A percentile compares a stretch with the other conserved stretches of the same genome.
Evolutionary conservation across 495 filamentous ascomycete genomes (phyloP).

Genomic region (Talaromyces wortmannii): DNA sequence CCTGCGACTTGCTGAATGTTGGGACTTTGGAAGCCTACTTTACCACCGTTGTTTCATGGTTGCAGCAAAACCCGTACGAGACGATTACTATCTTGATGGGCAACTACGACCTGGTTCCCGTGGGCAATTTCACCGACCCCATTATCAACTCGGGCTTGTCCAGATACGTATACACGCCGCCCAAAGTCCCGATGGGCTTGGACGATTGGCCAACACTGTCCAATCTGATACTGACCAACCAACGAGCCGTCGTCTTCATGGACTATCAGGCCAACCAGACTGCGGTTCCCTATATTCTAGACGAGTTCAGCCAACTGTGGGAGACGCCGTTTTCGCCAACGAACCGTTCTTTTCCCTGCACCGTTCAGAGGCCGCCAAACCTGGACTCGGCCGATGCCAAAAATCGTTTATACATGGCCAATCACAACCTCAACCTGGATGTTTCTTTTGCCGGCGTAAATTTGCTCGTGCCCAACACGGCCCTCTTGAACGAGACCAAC

Average conservation of each 20-base stretch:
- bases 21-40: conserved; percentile 75
- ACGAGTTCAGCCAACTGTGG: conserved; percentile 61
- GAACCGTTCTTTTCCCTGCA: conserved; percentile 51
- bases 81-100: conserved; percentile 86
- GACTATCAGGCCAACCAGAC: conserved; percentile 84
- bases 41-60: conserved; percentile 61
- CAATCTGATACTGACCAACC: conserved; percentile 63
- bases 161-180: conserved; percentile 64
- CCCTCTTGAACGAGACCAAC: conserved; percentile 63
- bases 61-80: conserved; percentile 72
- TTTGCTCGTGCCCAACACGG: conserved; percentile 71
- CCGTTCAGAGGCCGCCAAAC: conserved; percentile 51
- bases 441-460: conserved; percentile 51
- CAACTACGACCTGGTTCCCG: conserved; percentile 65
- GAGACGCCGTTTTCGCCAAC: conserved; percentile 63
- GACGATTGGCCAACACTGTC: conserved; percentile 81
- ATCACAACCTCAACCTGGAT: conserved; percentile 83
- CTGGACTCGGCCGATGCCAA: conserved; percentile 42
- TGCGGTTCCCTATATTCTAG: conserved; percentile 59
- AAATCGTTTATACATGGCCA: conserved; percentile 76
- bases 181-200: conserved; percentile 59
- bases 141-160: conserved; percentile 63
- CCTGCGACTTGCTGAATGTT: conserved; percentile 70
- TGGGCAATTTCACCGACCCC: conserved; percentile 50
- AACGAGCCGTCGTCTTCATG: conserved; percentile 59